Conservation (phyloP, 2,329 filamentous ascomycete species). For the Esteya vermicola region DNA sequence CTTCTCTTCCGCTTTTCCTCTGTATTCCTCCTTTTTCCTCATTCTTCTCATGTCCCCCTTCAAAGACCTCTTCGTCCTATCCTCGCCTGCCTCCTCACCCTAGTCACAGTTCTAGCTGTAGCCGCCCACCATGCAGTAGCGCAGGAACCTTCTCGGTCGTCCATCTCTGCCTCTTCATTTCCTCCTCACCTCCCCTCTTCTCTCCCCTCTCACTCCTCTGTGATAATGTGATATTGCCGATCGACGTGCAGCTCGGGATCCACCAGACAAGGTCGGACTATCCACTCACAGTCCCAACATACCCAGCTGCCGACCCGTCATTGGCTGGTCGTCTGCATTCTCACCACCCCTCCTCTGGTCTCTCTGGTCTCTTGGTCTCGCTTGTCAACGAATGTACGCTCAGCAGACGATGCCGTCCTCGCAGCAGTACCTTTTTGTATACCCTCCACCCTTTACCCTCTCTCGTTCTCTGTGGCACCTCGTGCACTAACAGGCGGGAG, state of each 20-base stretch:
- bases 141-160: background rate
- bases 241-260: background rate
- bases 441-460: background rate
- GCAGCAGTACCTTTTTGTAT: too few species aligned
- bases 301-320: too few species aligned
- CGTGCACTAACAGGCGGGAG: background rate
- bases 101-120: background rate
- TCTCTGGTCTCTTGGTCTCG: background rate
- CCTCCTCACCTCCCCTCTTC: background rate
- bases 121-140: slow-evolving; percentile 1
- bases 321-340: background rate
- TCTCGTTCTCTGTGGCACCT: background rate
- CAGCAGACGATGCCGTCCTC: too few species aligned
- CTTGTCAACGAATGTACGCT: background rate
- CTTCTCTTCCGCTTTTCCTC: background rate
- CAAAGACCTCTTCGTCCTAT: too few species aligned
- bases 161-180: background rate
- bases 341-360: background rate
- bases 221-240: background rate
- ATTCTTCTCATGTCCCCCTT: too few species aligned
- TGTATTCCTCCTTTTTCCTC: too few species aligned
- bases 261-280: background rate
- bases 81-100: too few species aligned
- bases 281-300: too few species aligned
- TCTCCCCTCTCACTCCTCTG: background rate